phyloP scores from a whole-genome alignment of 306 rosid genomes.

The Lathyrus tuberosus region DNA sequence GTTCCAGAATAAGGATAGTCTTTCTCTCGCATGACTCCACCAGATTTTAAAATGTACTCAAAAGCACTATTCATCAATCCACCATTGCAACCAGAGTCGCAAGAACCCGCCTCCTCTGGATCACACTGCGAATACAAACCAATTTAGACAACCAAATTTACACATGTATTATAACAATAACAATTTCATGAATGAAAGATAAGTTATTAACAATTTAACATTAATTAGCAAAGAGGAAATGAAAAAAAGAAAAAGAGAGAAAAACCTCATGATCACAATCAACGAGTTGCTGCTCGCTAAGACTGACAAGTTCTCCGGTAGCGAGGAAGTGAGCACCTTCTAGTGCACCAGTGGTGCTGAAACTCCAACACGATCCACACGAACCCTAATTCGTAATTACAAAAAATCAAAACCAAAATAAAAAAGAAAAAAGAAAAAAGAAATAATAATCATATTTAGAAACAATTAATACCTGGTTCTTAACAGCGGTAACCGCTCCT shows the following conservation, averaged over 20 bases:
- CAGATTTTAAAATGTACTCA: conserved; percentile 85
- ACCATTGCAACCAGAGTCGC: conserved; percentile 95
- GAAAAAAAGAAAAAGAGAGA: not conserved
- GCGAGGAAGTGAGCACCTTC: conserved; percentile 94
- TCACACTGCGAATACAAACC: conserved; percentile 67
- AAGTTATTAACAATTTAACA: not conserved
- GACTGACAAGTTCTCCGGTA: conserved; percentile 83
- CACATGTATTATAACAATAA: not conserved
- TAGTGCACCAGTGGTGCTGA: conserved; percentile 90
- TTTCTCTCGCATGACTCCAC: conserved; percentile 87
- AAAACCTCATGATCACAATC: conserved; percentile 97
- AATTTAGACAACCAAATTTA: conserved; percentile 19
- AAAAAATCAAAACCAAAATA: not conserved
- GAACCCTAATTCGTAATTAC: conserved; percentile 62
- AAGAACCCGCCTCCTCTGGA: conserved; percentile 78
- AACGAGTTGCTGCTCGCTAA: conserved; percentile 96
- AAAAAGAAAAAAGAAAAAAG: not conserved
- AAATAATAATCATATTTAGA: not conserved
- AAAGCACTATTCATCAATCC: conserved; percentile 98
- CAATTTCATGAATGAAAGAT: not conserved
- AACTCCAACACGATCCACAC: conserved; percentile 99
- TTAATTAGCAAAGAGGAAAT: not conserved
- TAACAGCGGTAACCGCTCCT: conserved; percentile 78
- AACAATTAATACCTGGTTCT: conserved; percentile 70
- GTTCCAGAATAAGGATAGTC: conserved; percentile 91